Base-by-base conservation (phyloP, 441 rosid genomes). In the Mallotus repandus region DNA sequence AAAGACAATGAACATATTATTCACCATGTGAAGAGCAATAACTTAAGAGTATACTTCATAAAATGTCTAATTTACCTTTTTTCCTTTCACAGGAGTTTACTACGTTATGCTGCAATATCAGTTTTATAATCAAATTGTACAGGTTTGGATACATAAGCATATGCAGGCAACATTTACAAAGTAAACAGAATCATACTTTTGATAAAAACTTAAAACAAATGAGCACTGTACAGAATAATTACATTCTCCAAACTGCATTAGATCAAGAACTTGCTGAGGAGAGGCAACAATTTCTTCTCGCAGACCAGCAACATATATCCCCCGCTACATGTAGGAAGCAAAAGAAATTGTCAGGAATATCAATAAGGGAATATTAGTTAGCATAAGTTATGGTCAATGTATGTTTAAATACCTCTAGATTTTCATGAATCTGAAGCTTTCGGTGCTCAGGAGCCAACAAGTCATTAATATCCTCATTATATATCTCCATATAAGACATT, bases 201-300 rank as follows among this genome's bases (percentile, higher is more conserved):
- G 14, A 32, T 19, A 58, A 69, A 29, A 29, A 29, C 43, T 38
- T 22, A 63, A 13, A 54, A 65, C 22, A 52, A 14, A 11, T 19
- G 38, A 45, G n/a, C 32, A 14, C 11, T 12, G 22, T 29, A 22
- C 19, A 55, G 35, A 61, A 48, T 18, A 79, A 72, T 64, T 89
- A 93, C 99, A 86, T 83, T 95, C 98, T 84, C 99, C 98, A 71
- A 84, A 90, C 78, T 84, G 91, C 99, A 91, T 93, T 66, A 91
- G 84, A 76, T 89, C 91, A 32, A 95, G 93, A 54, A 95, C 95
- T 89, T 95, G 99, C 62, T 89, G 89, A 63, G 98, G 91, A 69
- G 95, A 87, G 61, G 92, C 92, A 54, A 95, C 98, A 77, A 95
- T 93, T 82, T 93, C 99, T 87, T 95, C 99, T 66, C 90, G 84